Conservation (phyloP, 1,139 yeast species). For the Pichia sp. region DNA sequence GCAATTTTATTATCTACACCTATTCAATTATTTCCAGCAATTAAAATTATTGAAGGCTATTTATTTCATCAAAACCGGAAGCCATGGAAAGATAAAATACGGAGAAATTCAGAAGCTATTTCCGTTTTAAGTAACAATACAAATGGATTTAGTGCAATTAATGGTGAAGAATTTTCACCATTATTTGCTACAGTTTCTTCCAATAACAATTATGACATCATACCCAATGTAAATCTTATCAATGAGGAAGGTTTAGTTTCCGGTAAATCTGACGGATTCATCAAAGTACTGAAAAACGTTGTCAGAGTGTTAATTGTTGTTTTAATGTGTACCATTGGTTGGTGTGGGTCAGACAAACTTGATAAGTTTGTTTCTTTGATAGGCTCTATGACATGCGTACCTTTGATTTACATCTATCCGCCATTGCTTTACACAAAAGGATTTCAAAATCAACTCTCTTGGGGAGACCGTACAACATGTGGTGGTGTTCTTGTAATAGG, state of each 20-base stretch:
- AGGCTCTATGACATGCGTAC: slow-evolving; percentile 94
- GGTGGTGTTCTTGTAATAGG: slow-evolving; percentile 41
- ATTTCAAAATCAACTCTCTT: slow-evolving; percentile 21
- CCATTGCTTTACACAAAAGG: slow-evolving; percentile 70
- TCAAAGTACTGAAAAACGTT: slow-evolving; percentile 83
- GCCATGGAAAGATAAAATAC: slow-evolving; percentile 26
- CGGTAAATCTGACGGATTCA: slow-evolving; percentile 62
- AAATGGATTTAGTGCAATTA: neutral
- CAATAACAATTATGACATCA: neutral
- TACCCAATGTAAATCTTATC: slow-evolving; percentile 14
- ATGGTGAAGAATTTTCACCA: neutral
- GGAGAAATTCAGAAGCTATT: slow-evolving; percentile 26
- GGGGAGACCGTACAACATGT: slow-evolving; percentile 31
- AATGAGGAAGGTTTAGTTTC: slow-evolving; percentile 31
- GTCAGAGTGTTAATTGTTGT: slow-evolving; percentile 62
- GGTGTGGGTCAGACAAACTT: slow-evolving; percentile 62
- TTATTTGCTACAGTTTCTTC: neutral
- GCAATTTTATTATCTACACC: slow-evolving; percentile 92
- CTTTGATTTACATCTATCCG: slow-evolving; percentile 90
- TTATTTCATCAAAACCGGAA: slow-evolving; percentile 40
- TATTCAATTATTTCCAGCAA: slow-evolving; percentile 84
- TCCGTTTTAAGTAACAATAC: slow-evolving; percentile 3
- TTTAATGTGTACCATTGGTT: slow-evolving; percentile 62
- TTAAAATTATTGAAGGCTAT: slow-evolving; percentile 68
- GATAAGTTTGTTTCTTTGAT: slow-evolving; percentile 90